Evolutionary conservation across 2,329 filamentous ascomycete species (phyloP), one percentile per base, ranked within the genome.

Genomic region (Myriosclerotinia duriaeana): DNA sequence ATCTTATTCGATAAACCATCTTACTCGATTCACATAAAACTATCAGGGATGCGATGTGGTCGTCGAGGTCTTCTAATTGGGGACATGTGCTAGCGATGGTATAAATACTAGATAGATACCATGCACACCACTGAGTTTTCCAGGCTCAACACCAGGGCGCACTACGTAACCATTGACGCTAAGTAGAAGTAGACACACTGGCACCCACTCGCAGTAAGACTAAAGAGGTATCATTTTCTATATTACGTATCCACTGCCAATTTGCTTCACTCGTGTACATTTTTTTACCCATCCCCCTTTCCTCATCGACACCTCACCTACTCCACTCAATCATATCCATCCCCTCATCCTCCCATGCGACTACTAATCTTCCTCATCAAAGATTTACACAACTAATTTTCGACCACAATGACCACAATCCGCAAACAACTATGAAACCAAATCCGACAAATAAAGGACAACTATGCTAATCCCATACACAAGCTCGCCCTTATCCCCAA

Each of bases 391-490:
- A 50, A 22, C 30, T 6, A 50, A 38, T 38, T 61, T 50, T 61
- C 44, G 38, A 38, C 58, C 58, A 36, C 58, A 61, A 61, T 14
- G 46, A 48, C n/a, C 44, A 50, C 44, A 26, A 38, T 44, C 46
- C n/a, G 44, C 44, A 38, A 50, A 50, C 20, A 38, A 38, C 44
- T 50, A 61, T 61, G 58, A 61, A 60, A 61, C 30, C 42, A 48
- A 65, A 22, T 20, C 53, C 12, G 30, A 65, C 12, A 40, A 53
- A 42, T 14, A 44, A 58, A 50, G 53, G 53, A 42, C 60, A 63
- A 54, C 38, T 59, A 59, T 65, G 63, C 53, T 65, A 59, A 59
- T 65, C 34, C 53, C 63, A 40, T 48, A 65, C 53, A 40, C 53
- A 65, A 42, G 42, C 53, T 65, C 53, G 58, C 58, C 58, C 34